phyloP scores from a whole-genome alignment of 352 stramenopile genomes.

The Globisporangium camurandrum region DNA sequence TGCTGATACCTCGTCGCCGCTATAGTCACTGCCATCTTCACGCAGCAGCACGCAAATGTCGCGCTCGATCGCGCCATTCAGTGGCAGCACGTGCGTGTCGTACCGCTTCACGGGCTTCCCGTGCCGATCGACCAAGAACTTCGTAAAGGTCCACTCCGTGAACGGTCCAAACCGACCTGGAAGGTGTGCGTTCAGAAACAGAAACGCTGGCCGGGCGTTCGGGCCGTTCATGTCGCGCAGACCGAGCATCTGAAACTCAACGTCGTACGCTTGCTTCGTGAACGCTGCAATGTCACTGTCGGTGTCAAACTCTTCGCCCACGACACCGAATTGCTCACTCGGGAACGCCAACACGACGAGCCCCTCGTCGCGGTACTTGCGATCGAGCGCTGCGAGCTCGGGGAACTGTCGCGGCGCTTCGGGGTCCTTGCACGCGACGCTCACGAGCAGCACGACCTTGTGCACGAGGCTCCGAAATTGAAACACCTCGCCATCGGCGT shows the following conservation, averaged over 20 bases:
- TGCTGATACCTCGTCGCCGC: too few species aligned
- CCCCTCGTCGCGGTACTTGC: constrained; percentile 34
- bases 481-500: constrained; percentile 10
- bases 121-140: constrained; percentile 47
- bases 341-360: constrained; percentile 63
- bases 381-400: constrained; percentile 47
- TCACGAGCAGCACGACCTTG: constrained; percentile 63
- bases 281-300: constrained; percentile 27
- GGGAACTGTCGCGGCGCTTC: constrained; percentile 69
- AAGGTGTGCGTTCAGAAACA: constrained; percentile 51
- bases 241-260: constrained; percentile 29
- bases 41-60: constrained; percentile 26
- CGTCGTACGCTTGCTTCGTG: constrained; percentile 15
- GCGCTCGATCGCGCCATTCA: constrained; percentile 25
- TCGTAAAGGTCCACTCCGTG: constrained; percentile 69
- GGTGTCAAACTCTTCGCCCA: constrained; percentile 47
- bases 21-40: too few species aligned
- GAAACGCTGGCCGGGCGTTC: constrained; percentile 50
- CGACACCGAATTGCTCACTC: constrained; percentile 67
- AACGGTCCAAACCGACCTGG: constrained; percentile 24
- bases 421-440: constrained; percentile 72
- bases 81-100: constrained; percentile 23
- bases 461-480: constrained; percentile 18
- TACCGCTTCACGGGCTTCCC: constrained; percentile 33
- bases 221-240: constrained; percentile 73